Evolutionary conservation across 768 basidiomycete genomes (phyloP), one percentile per base, ranked within the genome.

Genomic region (Auricularia cornea): DNA sequence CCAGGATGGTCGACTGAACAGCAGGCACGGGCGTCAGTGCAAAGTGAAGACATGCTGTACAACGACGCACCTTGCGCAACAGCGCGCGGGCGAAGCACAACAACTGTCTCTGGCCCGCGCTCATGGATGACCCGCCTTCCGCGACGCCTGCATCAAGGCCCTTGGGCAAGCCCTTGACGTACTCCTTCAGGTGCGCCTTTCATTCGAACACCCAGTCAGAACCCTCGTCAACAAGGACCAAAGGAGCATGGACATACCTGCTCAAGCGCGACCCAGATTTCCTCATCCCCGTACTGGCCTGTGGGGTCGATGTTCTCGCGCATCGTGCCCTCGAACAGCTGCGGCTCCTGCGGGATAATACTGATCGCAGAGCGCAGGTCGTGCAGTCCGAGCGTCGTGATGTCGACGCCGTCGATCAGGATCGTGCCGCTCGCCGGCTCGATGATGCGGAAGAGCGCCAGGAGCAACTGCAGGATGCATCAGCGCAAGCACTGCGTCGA

Each of bases 251-350:
- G 6, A 4, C 59, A 60, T 60, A 76, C 77, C 73, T 94, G 89
- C 65, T 85, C 83, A 33, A 98, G 79, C 11, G 95, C 92, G 16
- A 76, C 76, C 96, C 96, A 98, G 29, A 98, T 91, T 64, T 92
- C 88, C 1, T 75, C 81, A 73, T 98, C 95, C 20, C 80, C 77
- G 65, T 90, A 76, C 63, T 81, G 77, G 1, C 88, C 88, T 20
- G 89, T 81, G 10, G 94, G 95, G 72, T 97, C 95, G 62, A 97
- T 88, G 70, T 97, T 97, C 67, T 93, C 86, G 62, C 92, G 83
- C 16, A 93, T 73, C 0, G 86, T 86, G 3, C 89, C 89, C 70
- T 87, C 85, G 65, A 87, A 88, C 28, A 88, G 64, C 56, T 68
- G 65, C 48, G 64, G 68, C 28, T 68, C 66, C 38, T 69, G 62